Evolutionary conservation across 2,329 filamentous ascomycete genomes (phyloP).

Genomic region (Fusarium redolens): DNA sequence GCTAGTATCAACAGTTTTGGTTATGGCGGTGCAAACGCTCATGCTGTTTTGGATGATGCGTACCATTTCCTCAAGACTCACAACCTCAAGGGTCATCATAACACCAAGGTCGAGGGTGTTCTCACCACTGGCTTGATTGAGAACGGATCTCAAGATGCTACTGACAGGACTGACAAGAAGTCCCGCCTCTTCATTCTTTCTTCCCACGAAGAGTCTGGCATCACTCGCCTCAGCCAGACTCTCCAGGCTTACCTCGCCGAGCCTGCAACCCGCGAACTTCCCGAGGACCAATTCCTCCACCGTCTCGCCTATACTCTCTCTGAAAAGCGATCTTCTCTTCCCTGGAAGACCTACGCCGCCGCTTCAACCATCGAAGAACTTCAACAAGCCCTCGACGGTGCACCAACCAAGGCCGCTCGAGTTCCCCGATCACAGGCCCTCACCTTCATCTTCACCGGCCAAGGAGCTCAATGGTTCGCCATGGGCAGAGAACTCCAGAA

Average conservation of each 20-base stretch:
- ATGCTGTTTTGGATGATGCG: neutral
- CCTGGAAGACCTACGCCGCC: neutral
- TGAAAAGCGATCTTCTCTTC: neutral
- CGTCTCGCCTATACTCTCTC: neutral
- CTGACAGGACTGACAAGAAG: neutral
- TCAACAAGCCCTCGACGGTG: neutral
- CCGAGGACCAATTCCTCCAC: neutral
- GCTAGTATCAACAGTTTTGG: neutral
- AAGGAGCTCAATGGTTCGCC: neutral
- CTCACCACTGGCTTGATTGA: neutral
- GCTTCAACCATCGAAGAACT: neutral
- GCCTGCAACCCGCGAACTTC: neutral
- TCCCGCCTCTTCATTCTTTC: neutral
- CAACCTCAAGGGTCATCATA: neutral
- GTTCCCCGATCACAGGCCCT: neutral
- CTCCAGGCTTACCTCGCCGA: neutral
- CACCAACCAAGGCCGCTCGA: neutral
- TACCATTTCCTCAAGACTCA: neutral
- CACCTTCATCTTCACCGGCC: neutral
- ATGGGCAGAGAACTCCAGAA: neutral
- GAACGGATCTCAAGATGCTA: fast-evolving
- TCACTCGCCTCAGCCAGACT: neutral
- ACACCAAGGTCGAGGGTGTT: neutral
- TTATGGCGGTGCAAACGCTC: neutral
- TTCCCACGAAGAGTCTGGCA: neutral